phyloP scores from a whole-genome alignment of 2,329 filamentous ascomycete species.

The Xylaria polymorpha region DNA sequence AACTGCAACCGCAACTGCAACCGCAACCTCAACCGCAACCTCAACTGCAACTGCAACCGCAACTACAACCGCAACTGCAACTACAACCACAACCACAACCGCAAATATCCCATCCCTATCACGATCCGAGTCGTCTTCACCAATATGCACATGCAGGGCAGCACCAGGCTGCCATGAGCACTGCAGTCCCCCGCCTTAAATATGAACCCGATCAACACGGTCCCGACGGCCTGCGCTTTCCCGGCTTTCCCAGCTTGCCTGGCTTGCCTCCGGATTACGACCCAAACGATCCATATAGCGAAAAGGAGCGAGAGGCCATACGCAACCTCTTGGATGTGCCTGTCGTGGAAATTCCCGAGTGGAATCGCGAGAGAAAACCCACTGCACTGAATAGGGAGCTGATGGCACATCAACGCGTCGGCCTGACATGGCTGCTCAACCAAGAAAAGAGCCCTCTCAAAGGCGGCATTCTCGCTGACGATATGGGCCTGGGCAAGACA shows the following conservation, averaged over 20 bases:
- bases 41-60: background rate
- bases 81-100: background rate
- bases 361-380: conserved; percentile 33
- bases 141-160: background rate
- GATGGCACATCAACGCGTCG: conserved; percentile 47
- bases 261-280: background rate
- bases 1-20: background rate
- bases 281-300: conserved; percentile 7
- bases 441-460: conserved; percentile 45
- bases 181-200: background rate
- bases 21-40: background rate
- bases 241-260: background rate
- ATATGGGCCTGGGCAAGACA: conserved; percentile 50
- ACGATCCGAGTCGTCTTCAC: background rate
- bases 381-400: conserved; percentile 34
- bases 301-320: conserved; percentile 32
- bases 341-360: conserved; percentile 33
- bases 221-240: background rate
- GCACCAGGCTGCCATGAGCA: background rate
- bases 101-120: background rate
- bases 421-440: conserved; percentile 48
- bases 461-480: conserved; percentile 49
- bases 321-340: conserved; percentile 37
- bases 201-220: background rate
- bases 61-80: background rate